Conservation (phyloP, 1,139 yeast genomes). For the Pichia sp. region DNA sequence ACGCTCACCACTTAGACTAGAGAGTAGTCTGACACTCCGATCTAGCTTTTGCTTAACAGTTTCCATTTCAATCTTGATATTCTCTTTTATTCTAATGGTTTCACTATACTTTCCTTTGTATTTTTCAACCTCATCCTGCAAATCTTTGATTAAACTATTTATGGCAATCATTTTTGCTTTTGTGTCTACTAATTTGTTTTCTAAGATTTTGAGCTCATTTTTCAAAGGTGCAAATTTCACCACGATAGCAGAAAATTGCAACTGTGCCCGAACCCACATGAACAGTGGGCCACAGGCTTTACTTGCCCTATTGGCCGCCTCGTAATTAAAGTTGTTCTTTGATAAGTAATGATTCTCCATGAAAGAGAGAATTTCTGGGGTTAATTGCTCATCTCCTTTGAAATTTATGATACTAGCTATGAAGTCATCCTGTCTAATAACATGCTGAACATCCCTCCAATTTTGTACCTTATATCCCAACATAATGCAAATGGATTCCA, state of each 20-base stretch:
- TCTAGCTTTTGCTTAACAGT: constrained; percentile 57
- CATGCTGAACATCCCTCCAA: constrained; percentile 85
- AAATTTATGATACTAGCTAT: constrained; percentile 77
- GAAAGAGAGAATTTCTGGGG: constrained; percentile 46
- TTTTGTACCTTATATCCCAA: constrained; percentile 64
- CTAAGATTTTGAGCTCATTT: constrained; percentile 59
- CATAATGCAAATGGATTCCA: constrained; percentile 84
- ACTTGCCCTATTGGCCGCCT: constrained; percentile 80
- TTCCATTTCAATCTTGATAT: constrained; percentile 66
- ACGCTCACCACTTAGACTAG: constrained; percentile 63
- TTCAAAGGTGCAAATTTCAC: constrained; percentile 73
- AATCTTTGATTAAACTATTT: constrained; percentile 73
- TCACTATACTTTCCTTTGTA: constrained; percentile 68
- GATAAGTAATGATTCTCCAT: constrained; percentile 63
- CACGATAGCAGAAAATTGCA: constrained; percentile 63
- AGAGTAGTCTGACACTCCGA: constrained; percentile 61
- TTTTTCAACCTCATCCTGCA: constrained; percentile 62
- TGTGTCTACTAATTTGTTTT: constrained; percentile 57
- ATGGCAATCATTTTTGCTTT: constrained; percentile 70
- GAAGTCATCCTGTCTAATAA: constrained; percentile 81
- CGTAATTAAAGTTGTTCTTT: constrained; percentile 63
- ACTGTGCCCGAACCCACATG: constrained; percentile 88
- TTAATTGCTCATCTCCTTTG: constrained; percentile 58
- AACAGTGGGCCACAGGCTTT: constrained; percentile 93
- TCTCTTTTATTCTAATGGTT: constrained; percentile 74